phyloP scores from a whole-genome alignment of 2,329 filamentous ascomycete species.

The Ceratocystiopsis sp. region DNA sequence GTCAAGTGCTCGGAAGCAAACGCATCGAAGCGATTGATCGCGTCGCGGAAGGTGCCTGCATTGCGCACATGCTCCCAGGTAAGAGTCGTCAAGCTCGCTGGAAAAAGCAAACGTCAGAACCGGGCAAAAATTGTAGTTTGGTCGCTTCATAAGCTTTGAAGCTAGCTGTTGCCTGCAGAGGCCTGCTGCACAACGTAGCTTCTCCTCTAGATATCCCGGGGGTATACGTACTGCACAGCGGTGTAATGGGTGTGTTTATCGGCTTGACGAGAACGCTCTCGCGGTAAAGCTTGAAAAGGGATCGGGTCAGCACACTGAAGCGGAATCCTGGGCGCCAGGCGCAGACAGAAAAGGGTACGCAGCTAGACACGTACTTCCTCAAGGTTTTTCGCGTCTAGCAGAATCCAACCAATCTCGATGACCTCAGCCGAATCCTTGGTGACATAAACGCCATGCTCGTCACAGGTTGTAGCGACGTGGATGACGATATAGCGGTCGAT shows the following conservation, averaged over 20 bases:
- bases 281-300: conserved; percentile 55
- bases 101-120: conserved; percentile 6
- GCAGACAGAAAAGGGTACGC: background rate
- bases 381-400: conserved; percentile 77
- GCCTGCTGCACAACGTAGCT: too few species aligned
- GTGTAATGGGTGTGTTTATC: conserved; percentile 96
- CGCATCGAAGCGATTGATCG: conserved; percentile 83
- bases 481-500: conserved; percentile 96
- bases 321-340: background rate
- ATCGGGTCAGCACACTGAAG: background rate
- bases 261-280: conserved; percentile 96
- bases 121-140: too few species aligned
- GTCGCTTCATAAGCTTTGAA: too few species aligned
- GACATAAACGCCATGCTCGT: conserved; percentile 97
- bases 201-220: too few species aligned
- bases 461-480: conserved; percentile 95
- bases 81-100: conserved; percentile 90
- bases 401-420: conserved; percentile 96
- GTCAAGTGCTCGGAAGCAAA: conserved; percentile 87
- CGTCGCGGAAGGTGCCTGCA: conserved; percentile 92
- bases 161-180: too few species aligned
- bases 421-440: conserved; percentile 99
- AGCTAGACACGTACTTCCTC: conserved; percentile 53
- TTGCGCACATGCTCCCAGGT: conserved; percentile 99
- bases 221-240: conserved; percentile 73